Evolutionary conservation across 192 early-diverging fungal genomes (phyloP), one percentile per base, ranked within the genome.

Genomic region (Backusella australiensis): DNA sequence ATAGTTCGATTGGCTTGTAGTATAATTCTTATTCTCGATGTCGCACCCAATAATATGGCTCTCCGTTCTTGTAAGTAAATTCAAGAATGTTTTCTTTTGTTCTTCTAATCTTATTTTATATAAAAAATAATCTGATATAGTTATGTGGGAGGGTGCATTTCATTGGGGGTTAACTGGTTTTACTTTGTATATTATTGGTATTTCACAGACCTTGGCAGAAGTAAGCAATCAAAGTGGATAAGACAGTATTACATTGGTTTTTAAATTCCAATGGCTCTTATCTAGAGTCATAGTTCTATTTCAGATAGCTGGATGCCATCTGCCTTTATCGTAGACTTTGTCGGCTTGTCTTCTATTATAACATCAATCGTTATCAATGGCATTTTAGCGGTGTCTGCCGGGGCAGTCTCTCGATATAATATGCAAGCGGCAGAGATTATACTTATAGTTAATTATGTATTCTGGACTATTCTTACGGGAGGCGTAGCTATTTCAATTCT

Each of bases 201-300:
- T 79, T 74, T 73, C 78, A 38, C 78, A 79, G 67, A 74, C 78
- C 34, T 46, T 79, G 17, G 66, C 78, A 53, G 78, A 74, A 26
- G 78, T 79, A 74, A 34, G 69, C 11, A 38, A 38, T 1, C 36
- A 38, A 38, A 38, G 9, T 38, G 36, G 36, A 38, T 38, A 38
- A 38, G 7, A 9, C 36, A 38, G 36, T 38, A 38, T 38, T 6
- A 7, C 21, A 38, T 38, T 9, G 0, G 36, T 8, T 38, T 38
- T 38, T 8, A 19, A 6, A 4, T 38, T 9, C 4, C 15, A 17
- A 52, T 19, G 6, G 6, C 19, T 6, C 23, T 38, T 4, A 44
- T 44, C 34, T 75, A 80, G 74, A 76, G 69, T 49, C 71, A 80
- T 49, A 80, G 56, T 32, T 39, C 69, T 15, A 69, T 80, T 17